Percentiles rank a stretch among this genome's conserved stretches.
These are phyloP conservation scores for Trichaptum fuscoviolaceum DNA, from an alignment of 768 basidiomycete genomes.

Conservation along the genomic window DNA sequence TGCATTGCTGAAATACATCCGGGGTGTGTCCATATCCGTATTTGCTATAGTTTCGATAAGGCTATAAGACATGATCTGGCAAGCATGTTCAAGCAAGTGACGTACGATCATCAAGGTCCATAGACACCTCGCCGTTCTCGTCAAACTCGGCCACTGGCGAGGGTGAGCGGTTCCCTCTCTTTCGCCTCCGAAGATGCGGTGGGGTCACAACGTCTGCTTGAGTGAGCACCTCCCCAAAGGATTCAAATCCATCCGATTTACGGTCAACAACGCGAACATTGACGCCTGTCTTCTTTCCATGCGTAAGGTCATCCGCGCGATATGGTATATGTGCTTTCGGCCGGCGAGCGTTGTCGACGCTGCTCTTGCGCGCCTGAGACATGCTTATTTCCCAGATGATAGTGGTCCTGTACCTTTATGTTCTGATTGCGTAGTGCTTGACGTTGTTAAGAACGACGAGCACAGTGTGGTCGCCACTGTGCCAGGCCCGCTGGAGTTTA, in stretches of 20 bases:
- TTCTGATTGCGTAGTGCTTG: background rate
- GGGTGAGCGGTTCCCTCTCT: constrained; percentile 36
- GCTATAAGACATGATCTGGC: constrained; percentile 5
- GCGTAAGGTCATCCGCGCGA: constrained; percentile 68
- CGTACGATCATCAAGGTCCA: constrained; percentile 74
- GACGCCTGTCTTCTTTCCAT: constrained; percentile 78
- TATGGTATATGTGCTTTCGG: constrained; percentile 72
- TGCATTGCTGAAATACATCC: constrained; percentile 25
- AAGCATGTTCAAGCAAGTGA: constrained; percentile 18
- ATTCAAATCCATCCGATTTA: constrained; percentile 78
- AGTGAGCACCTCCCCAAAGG: constrained; percentile 67
- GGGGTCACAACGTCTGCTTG: constrained; percentile 67
- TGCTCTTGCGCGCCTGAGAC: constrained; percentile 28
- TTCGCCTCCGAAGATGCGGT: constrained; percentile 46
- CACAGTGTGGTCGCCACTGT: background rate
- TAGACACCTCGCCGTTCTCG: constrained; percentile 65
- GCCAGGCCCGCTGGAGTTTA: background rate
- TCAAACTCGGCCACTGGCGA: constrained; percentile 31
- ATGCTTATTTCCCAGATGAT: background rate
- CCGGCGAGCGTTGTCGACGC: constrained; percentile 40
- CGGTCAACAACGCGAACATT: constrained; percentile 62
- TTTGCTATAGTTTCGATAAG: background rate
- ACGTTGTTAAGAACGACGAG: background rate
- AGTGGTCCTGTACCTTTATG: background rate
- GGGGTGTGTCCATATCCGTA: constrained; percentile 19